Percentiles rank a stretch among this genome's conserved stretches.
Conservation (phyloP, 2,329 filamentous ascomycete genomes). For the Grosmannia huntii region DNA sequence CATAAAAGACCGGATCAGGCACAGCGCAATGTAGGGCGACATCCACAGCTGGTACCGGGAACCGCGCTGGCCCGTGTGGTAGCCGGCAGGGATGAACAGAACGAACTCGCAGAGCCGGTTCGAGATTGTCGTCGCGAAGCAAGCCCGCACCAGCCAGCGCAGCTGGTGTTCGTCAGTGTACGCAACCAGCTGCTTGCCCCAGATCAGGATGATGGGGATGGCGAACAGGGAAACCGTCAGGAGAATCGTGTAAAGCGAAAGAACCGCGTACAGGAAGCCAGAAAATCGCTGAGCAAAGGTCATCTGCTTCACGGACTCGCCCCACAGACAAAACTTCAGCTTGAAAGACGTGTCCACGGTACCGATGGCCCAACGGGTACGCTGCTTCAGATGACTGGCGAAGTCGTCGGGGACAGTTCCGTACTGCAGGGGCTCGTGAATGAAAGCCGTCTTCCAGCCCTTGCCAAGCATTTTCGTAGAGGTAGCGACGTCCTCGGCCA, state of each 20-base stretch:
- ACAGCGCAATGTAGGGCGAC: constrained; percentile 28
- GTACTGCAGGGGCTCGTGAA: constrained; percentile 46
- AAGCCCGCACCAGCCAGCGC: constrained; percentile 43
- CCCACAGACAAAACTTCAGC: constrained; percentile 44
- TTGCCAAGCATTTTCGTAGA: constrained; percentile 43
- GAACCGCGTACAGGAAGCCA: constrained; percentile 41
- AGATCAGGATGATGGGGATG: constrained; percentile 43
- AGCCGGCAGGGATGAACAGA: constrained; percentile 43
- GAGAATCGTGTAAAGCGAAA: constrained; percentile 43
- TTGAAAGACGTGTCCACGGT: constrained; percentile 46
- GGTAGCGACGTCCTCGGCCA: constrained; percentile 47
- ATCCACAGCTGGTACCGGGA: constrained; percentile 48
- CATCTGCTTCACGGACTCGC: constrained; percentile 38
- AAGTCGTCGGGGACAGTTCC: constrained; percentile 45
- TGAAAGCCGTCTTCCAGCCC: constrained; percentile 48
- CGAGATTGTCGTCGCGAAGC: constrained; percentile 35
- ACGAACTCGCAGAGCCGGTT: constrained; percentile 43
- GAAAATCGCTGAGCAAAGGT: constrained; percentile 42
- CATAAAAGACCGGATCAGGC: constrained; percentile 44
- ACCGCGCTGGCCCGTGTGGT: constrained; percentile 44
- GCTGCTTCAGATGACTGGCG: constrained; percentile 40
- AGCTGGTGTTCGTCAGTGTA: constrained; percentile 39
- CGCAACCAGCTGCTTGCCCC: constrained; percentile 43
- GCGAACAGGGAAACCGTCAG: constrained; percentile 28
- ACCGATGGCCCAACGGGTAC: constrained; percentile 38